A percentile compares a stretch with the other conserved stretches of the same genome.
These are phyloP conservation scores for Melaleuca alternifolia DNA, from an alignment of 345 rosid species.

Conservation along the genomic window DNA sequence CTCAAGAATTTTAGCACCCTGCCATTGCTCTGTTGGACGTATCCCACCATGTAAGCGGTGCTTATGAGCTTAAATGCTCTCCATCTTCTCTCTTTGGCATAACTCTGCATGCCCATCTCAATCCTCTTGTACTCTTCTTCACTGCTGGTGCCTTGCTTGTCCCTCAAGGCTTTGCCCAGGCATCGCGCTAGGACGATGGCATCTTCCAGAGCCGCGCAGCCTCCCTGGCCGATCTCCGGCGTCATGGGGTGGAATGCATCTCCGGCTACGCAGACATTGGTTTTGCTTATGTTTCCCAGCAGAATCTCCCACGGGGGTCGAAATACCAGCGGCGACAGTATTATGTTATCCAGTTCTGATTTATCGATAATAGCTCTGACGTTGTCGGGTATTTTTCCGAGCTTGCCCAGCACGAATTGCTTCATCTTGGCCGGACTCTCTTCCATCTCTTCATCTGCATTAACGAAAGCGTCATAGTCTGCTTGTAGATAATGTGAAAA, in stretches of 20 bases:
- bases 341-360: constrained; percentile 22
- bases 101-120: constrained; percentile 16
- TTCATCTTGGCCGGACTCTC: constrained; percentile 25
- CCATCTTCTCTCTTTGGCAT: constrained; percentile 32
- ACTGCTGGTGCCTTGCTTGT: not conserved
- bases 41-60: constrained; percentile 20
- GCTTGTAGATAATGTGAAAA: not conserved
- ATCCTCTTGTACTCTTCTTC: constrained; percentile 13
- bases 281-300: constrained; percentile 31
- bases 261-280: constrained; percentile 46
- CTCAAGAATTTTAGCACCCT: constrained; percentile 8
- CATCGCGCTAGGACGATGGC: constrained; percentile 58
- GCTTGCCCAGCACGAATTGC: constrained; percentile 29
- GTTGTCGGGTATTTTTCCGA: constrained; percentile 18
- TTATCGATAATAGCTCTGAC: constrained; percentile 23
- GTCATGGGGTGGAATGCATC: constrained; percentile 76
- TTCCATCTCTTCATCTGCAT: constrained; percentile 11
- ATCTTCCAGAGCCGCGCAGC: constrained; percentile 60
- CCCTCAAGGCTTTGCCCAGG: constrained; percentile 28
- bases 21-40: constrained; percentile 10
- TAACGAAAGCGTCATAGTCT: not conserved
- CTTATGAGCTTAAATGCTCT: constrained; percentile 25
- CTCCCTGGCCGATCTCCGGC: constrained; percentile 68
- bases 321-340: constrained; percentile 16
- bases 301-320: constrained; percentile 24